phyloP scores from a whole-genome alignment of 2,329 filamentous ascomycete genomes.

The Pyrenochaeta sp. region DNA sequence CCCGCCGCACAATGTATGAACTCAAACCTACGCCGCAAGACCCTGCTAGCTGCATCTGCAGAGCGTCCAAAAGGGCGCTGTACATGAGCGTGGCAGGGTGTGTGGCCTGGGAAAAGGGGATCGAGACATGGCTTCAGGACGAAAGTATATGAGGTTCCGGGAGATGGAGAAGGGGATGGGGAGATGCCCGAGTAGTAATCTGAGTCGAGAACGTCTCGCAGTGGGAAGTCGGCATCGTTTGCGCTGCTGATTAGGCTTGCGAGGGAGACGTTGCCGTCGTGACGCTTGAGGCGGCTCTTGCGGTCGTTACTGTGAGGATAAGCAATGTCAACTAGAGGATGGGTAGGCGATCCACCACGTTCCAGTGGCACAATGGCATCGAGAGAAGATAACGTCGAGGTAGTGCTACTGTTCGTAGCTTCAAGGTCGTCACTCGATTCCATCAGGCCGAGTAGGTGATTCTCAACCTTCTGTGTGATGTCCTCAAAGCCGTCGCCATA shows the following conservation, averaged over 20 bases:
- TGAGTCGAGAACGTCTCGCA: neutral
- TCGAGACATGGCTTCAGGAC: constrained; percentile 4
- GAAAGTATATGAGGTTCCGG: neutral
- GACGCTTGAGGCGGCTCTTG: neutral
- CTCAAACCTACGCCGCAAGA: neutral
- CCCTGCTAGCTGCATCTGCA: neutral
- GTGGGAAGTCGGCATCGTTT: neutral
- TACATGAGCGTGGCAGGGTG: neutral
- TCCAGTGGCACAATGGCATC: neutral
- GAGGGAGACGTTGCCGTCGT: constrained; percentile 1
- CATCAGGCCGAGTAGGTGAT: neutral
- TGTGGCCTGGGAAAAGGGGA: constrained; percentile 4
- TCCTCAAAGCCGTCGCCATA: neutral
- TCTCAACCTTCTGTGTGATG: neutral
- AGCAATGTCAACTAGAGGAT: neutral
- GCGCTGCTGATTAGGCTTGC: constrained; percentile 1
- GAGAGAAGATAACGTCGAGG: neutral
- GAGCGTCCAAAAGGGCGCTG: neutral
- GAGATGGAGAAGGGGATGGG: neutral
- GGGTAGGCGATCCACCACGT: neutral
- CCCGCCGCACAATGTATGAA: neutral
- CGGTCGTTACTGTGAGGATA: neutral
- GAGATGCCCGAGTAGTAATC: neutral
- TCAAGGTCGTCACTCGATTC: neutral
- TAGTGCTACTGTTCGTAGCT: too few relatives aligned